Conservation (phyloP, 345 rosid species). For the Zanthoxylum bungeanum region DNA sequence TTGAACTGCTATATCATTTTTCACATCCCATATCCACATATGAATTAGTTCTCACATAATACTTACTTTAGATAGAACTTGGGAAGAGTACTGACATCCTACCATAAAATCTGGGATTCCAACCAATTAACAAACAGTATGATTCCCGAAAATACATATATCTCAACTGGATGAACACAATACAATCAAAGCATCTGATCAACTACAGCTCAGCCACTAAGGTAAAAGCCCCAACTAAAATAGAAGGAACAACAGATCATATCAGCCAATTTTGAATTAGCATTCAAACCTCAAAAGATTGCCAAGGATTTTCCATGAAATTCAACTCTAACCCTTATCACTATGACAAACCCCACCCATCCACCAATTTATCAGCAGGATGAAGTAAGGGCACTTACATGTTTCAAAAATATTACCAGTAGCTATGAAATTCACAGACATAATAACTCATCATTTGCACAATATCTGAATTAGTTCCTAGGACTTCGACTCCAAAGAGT, state of each 20-base stretch:
- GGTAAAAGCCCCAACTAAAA: not conserved
- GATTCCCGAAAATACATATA: not conserved
- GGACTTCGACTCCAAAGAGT: not conserved
- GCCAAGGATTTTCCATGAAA: not conserved
- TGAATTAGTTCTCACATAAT: too few species aligned
- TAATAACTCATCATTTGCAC: not conserved
- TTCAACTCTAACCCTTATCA: not conserved
- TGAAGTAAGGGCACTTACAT: not conserved
- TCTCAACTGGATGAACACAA: not conserved
- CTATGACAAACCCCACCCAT: not conserved
- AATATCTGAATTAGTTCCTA: not conserved
- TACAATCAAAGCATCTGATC: not conserved
- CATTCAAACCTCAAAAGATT: not conserved
- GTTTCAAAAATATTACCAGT: not conserved
- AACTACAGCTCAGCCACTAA: not conserved
- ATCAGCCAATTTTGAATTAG: not conserved
- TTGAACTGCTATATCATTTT: not conserved
- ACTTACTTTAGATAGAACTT: not conserved
- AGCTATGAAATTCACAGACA: not conserved
- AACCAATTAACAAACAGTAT: not conserved
- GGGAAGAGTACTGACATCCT: not conserved
- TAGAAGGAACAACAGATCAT: not conserved
- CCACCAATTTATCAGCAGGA: slow-evolving; percentile 2
- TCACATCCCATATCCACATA: too few species aligned
- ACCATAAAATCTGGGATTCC: not conserved